Evolutionary conservation across 331 rosid species (phyloP), one percentile per base, ranked within the genome.

Genomic region (Quercus phellos): DNA sequence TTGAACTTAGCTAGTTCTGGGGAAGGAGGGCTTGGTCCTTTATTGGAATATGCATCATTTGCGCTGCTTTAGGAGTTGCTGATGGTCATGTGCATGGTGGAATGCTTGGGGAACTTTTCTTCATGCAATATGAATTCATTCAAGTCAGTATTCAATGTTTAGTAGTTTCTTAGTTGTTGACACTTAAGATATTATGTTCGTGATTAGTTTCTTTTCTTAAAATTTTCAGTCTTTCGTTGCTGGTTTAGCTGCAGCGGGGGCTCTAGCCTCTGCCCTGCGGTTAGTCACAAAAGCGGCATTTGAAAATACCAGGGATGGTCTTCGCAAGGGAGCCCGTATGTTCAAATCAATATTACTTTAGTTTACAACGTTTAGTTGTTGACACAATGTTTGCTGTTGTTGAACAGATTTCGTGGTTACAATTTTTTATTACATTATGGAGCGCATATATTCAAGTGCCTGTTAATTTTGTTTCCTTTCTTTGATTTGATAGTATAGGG

Each of bases 41-140:
- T 74, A 85, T 92, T 17, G 98, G 96, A 29, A 54, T 92, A 55
- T 92, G 98, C 67, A 51, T 16, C 68, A 53, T 90, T 3, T 89
- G 97, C 54, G 93, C 84, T 55, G 87, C 84, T n/a, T 92, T 92
- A 70, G 97, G 98, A 80, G 66, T 94, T 79, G 97, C 93, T 74
- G 97, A 94, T 88, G 98, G 92, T 72, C 87, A 84, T 75, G 87
- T 80, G 1, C 97, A 90, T 79, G 98, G 98, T 4, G 97, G 97
- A 83, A 92, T 90, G 97, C 84, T 94, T 74, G 97, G 98, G 75
- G 98, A 94, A 78, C 87, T 92, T 17, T 92, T 93, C 35, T 92
- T 84, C 87, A 92, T 92, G 98, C 85, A 6, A 19, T 89, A 90
- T 2, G 91, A 84, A 78, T 87, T 94, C 78, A 56, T 92, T 76